Evolutionary conservation across 441 rosid species (phyloP).

Genomic region (Sinapis alba): DNA sequence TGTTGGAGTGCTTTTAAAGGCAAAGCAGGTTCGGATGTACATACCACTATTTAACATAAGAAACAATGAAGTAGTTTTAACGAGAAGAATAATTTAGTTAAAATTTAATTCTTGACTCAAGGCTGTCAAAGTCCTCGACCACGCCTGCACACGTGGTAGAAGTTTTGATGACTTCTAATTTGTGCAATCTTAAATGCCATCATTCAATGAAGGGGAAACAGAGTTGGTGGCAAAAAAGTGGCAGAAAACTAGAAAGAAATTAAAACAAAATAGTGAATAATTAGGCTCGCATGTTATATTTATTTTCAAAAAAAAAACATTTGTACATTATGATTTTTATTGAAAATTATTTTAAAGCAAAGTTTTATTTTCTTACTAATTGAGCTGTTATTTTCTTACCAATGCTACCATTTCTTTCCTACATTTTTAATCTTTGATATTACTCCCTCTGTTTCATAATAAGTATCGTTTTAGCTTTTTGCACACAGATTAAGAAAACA

Average conservation of each 20-base stretch:
- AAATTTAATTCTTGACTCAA: neutral
- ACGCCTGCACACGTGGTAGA: constrained; percentile 23
- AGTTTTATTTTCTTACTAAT: neutral
- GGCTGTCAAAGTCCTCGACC: constrained; percentile 28
- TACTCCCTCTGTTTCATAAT: no score
- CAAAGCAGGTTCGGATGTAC: constrained; percentile 12
- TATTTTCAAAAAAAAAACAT: neutral
- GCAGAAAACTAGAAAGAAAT: neutral
- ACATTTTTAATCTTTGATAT: neutral
- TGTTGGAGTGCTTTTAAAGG: no score
- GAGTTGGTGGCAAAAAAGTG: neutral
- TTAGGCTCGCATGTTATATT: neutral
- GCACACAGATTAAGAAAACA: no score
- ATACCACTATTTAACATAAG: neutral
- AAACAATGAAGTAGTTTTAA: constrained; percentile 24
- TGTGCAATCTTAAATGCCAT: neutral
- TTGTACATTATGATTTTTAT: neutral
- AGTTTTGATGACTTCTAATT: neutral
- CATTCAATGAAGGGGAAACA: neutral
- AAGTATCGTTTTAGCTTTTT: no score
- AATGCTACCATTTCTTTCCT: neutral
- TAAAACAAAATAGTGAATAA: neutral
- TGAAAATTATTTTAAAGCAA: neutral
- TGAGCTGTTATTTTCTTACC: neutral
- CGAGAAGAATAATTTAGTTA: constrained; percentile 14